These are phyloP conservation scores for Aspergillus pseudoglaucus DNA, from an alignment of 2,329 filamentous ascomycete species.

Conservation along the genomic window DNA sequence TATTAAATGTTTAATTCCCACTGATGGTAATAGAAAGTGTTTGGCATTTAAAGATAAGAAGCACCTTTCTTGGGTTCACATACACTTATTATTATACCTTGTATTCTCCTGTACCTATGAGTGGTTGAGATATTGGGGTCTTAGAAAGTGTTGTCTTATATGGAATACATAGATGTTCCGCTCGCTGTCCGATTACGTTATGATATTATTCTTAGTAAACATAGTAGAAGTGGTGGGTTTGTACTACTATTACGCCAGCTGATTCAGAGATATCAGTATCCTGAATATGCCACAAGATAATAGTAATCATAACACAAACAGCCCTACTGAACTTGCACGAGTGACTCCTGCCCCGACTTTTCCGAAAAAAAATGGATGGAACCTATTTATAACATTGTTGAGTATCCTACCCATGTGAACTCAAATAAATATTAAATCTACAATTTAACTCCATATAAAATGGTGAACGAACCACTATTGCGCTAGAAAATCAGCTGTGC, in stretches of 20 bases:
- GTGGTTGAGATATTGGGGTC: too few species aligned
- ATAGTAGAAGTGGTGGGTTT: background rate
- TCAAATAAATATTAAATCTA: background rate
- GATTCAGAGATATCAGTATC: background rate
- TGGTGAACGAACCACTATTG: conserved; percentile 51
- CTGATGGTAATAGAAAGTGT: too few species aligned
- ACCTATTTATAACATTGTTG: conserved; percentile 1
- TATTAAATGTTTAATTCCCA: too few species aligned
- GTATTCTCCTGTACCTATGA: too few species aligned
- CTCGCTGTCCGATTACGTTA: too few species aligned
- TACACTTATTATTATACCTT: too few species aligned
- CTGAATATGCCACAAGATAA: background rate
- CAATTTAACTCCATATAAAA: conserved; percentile 21
- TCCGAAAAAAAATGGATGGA: background rate
- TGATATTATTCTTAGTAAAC: too few species aligned
- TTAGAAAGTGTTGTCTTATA: too few species aligned
- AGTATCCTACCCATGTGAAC: conserved; percentile 3
- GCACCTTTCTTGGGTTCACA: too few species aligned
- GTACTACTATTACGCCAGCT: background rate
- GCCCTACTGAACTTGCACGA: background rate
- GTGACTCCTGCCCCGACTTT: background rate
- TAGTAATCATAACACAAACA: background rate
- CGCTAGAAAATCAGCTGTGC: conserved; percentile 49
- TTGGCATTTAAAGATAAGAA: too few species aligned
- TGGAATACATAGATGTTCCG: too few species aligned